These are phyloP conservation scores for Alternaria dauci DNA, from an alignment of 2,329 filamentous ascomycete genomes.

Conservation along the genomic window DNA sequence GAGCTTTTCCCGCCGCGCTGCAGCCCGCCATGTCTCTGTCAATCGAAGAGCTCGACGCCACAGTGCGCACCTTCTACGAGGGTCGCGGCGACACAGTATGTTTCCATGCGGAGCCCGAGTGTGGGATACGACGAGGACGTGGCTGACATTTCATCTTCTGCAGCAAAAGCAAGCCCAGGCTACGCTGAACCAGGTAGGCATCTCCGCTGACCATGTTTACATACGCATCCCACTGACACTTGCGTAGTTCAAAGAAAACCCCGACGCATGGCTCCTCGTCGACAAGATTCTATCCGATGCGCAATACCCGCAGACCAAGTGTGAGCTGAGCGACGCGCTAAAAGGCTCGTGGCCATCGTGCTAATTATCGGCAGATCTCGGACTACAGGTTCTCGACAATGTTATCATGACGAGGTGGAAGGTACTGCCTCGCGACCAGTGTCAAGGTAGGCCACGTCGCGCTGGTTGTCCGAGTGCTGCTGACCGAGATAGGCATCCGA, in stretches of 20 bases:
- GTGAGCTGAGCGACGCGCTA: conserved; percentile 59
- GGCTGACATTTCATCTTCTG: conserved; percentile 49
- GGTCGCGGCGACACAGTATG: conserved; percentile 90
- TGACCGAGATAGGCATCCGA: conserved; percentile 75
- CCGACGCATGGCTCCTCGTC: conserved; percentile 96
- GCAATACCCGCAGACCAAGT: conserved; percentile 95
- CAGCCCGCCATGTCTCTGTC: conserved; percentile 67
- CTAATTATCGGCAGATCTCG: conserved; percentile 72
- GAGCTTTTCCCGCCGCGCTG: conserved; percentile 45
- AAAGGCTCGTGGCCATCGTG: conserved; percentile 25
- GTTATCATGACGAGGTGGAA: conserved; percentile 99
- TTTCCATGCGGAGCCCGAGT: conserved; percentile 24
- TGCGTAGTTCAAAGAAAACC: conserved; percentile 94
- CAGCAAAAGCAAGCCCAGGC: conserved; percentile 97
- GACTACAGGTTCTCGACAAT: conserved; percentile 95
- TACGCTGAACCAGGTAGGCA: conserved; percentile 84
- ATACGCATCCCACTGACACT: conserved; percentile 25
- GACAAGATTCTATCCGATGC: conserved; percentile 96
- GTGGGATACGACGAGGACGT: conserved; percentile 33
- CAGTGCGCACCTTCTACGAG: conserved; percentile 97
- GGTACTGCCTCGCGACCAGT: conserved; percentile 93
- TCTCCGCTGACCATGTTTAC: conserved; percentile 19
- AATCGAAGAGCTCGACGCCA: conserved; percentile 94
- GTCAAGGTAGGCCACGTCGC: conserved; percentile 72
- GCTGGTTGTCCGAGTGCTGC: conserved; percentile 2